Percentiles rank a stretch among this genome's conserved stretches.
Evolutionary conservation across 139 green algal species (phyloP).

Genomic region (Volvox reticuliferus): DNA sequence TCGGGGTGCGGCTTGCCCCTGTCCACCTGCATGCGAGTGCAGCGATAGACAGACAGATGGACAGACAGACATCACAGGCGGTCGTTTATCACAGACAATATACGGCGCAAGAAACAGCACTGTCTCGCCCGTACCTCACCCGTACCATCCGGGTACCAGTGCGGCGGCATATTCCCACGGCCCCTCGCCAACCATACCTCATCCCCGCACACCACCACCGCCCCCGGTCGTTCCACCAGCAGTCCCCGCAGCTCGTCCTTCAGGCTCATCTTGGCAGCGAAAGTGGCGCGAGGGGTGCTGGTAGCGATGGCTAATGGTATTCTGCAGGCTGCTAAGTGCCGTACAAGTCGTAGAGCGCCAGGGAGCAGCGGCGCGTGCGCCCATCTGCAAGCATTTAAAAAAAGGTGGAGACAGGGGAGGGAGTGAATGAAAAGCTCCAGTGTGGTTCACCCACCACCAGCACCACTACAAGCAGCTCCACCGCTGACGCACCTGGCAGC

Average conservation of each 20-base stretch:
- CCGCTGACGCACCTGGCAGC: conserved; percentile 42
- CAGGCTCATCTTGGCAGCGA: conserved; percentile 70
- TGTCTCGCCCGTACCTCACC: too few species aligned
- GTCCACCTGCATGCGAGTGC: neutral
- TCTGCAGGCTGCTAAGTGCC: conserved; percentile 70
- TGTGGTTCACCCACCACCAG: too few species aligned
- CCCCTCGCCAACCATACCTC: conserved; percentile 65
- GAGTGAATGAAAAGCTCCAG: neutral
- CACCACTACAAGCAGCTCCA: too few species aligned
- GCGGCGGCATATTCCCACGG: too few species aligned
- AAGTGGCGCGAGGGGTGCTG: conserved; percentile 70
- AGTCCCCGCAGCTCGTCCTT: conserved; percentile 59
- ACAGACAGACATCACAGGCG: too few species aligned
- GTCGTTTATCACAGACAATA: too few species aligned
- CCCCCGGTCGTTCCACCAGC: conserved; percentile 52
- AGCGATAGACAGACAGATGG: too few species aligned
- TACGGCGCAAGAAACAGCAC: too few species aligned
- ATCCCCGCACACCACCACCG: conserved; percentile 77
- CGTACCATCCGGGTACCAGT: too few species aligned
- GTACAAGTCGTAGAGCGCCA: conserved; percentile 83
- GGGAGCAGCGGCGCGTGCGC: conserved; percentile 82
- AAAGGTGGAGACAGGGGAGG: neutral
- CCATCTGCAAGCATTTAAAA: too few species aligned
- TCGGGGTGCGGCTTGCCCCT: conserved; percentile 92
- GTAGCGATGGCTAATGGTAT: conserved; percentile 87